Conservation (phyloP, 2,329 filamentous ascomycete genomes). For the Aureobasidium sp. region DNA sequence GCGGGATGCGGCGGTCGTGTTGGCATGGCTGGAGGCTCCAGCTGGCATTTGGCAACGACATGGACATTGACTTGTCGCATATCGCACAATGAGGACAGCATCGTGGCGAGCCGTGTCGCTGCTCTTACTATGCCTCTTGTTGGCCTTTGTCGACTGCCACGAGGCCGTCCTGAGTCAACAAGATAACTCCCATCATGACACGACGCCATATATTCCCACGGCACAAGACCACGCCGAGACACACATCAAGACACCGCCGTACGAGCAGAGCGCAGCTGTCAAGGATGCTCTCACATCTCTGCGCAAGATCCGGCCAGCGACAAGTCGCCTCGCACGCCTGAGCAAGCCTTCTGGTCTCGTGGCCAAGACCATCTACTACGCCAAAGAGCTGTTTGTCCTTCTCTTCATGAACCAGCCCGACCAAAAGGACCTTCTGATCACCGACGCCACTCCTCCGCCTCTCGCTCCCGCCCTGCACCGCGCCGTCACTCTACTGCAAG, state of each 20-base stretch:
- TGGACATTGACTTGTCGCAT: not conserved
- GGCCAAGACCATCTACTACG: constrained; percentile 51
- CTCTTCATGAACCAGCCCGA: constrained; percentile 57
- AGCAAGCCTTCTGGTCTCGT: constrained; percentile 50
- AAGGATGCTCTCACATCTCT: constrained; percentile 35
- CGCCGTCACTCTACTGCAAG: constrained; percentile 51
- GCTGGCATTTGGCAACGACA: not conserved
- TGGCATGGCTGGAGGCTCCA: not conserved
- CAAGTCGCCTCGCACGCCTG: constrained; percentile 29
- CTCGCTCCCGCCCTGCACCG: constrained; percentile 45
- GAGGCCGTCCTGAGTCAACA: not conserved
- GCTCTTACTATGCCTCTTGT: not conserved
- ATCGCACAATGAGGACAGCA: not conserved
- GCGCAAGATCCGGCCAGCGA: constrained; percentile 33
- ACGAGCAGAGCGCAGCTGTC: constrained; percentile 26
- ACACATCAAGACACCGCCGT: not conserved
- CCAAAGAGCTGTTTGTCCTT: constrained; percentile 53
- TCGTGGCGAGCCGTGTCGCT: constrained; percentile 11
- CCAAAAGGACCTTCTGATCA: constrained; percentile 35
- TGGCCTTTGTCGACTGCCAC: constrained; percentile 9
- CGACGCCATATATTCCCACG: not conserved
- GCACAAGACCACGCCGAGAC: not conserved
- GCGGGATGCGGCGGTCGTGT: not conserved
- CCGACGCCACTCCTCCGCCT: constrained; percentile 32
- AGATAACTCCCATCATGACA: not conserved